Evolutionary conservation across 352 stramenopile species (phyloP).

Genomic region (Phytophthora cactorum): DNA sequence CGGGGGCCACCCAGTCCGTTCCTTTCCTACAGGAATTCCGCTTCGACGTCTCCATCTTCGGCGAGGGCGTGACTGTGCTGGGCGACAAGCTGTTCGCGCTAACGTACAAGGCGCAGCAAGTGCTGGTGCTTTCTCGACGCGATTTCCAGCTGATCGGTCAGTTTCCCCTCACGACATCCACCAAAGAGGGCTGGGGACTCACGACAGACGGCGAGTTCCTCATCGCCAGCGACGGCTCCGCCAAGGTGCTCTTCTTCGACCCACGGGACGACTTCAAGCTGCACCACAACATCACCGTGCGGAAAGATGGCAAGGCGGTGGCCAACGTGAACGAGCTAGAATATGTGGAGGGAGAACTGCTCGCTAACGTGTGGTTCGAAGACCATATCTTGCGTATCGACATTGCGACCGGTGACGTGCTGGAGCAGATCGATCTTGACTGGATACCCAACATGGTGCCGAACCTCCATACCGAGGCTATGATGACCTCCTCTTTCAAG

Average conservation of each 20-base stretch:
- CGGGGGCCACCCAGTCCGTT: constrained; percentile 13
- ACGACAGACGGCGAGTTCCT: constrained; percentile 81
- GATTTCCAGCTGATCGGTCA: constrained; percentile 59
- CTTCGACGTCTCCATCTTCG: constrained; percentile 72
- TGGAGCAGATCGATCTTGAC: constrained; percentile 75
- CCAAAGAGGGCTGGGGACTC: constrained; percentile 90
- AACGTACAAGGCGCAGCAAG: constrained; percentile 77
- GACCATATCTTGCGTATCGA: constrained; percentile 84
- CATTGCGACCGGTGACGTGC: constrained; percentile 59
- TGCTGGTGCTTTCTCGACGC: constrained; percentile 66
- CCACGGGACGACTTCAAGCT: constrained; percentile 57
- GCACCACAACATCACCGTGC: constrained; percentile 63
- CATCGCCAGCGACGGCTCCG: constrained; percentile 88
- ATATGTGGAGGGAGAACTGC: constrained; percentile 80
- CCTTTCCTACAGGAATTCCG: constrained; percentile 53
- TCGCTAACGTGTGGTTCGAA: constrained; percentile 90
- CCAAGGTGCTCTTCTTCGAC: constrained; percentile 83
- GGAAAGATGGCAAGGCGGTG: constrained; percentile 47
- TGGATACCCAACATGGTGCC: constrained; percentile 69
- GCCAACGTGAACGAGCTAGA: constrained; percentile 88
- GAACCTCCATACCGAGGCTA: constrained; percentile 55
- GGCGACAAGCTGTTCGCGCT: constrained; percentile 82
- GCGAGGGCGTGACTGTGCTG: constrained; percentile 77
- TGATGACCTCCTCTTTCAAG: constrained; percentile 45
- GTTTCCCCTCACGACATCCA: constrained; percentile 74